Evolutionary conservation across 192 early-diverging fungal genomes (phyloP), one percentile per base, ranked within the genome.

Genomic region (Backusella luteola): DNA sequence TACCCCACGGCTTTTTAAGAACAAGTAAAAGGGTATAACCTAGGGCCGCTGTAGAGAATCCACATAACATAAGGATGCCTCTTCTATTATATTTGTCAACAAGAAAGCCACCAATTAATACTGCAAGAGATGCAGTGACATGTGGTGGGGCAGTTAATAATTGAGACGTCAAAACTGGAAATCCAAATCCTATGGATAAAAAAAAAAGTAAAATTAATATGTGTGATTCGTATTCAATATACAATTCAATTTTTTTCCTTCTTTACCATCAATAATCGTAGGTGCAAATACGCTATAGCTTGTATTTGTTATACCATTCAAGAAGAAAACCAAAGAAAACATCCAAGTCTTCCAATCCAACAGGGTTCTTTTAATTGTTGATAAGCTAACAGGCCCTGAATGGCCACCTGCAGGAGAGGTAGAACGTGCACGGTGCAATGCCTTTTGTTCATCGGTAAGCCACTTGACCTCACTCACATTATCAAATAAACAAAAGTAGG

Each of bases 401-500:
- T 63, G 72, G 8, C 67, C 56, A 14, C 11, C 19, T 11, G 36
- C 12, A 17, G 42, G 21, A 23, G 67, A 15, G 3, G 35, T 34
- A 7, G 76, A 74, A 0, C 72, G 69, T 1, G 59, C 21, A 19
- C 74, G 38, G 35, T 81, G 80, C 3, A 81, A 36, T 19, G 46
- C 68, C 39, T 81, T 81, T 74, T 81, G 76, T 23, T 67, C 49
- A 11, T 42, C 19, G 1, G 76, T 74, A 6, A 81, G 59, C 80
- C 80, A 81, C 9, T 36, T 59, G 4, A 74, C 80, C 3, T 41
- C 2, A 26, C 73, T 35, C 29, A 77, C 69, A 32, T 73, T 41
- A 23, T 73, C 67, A 66, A 81, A 74, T 4, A 92, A 49, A 69
- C 78, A 87, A 46, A 84, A 89, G 15, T 74, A 86, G 0, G 89